Base-by-base conservation (phyloP, 2,329 filamentous ascomycete genomes). In the Chaetomiaceae sp. region DNA sequence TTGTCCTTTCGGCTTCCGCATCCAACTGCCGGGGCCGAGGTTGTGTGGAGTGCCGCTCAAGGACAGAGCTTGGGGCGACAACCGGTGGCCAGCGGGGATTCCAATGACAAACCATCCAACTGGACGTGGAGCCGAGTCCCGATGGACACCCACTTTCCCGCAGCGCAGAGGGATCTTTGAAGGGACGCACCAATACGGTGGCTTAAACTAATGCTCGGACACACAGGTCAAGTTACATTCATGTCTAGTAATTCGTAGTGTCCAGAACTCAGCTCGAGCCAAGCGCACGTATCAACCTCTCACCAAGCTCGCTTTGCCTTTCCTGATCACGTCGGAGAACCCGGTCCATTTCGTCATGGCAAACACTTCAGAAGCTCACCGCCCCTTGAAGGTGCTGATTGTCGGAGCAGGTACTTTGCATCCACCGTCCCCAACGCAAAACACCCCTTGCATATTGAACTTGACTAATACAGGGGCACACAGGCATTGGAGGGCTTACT, bases 401-500 rank as follows among this genome's bases (percentile, higher is more conserved):
- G 49, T 51, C 5, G 49, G 49, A 23, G 49, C 49, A 39, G 49
- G 49, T 51, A 46, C 20, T 33, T 33, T 4, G 30, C 31, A 14
- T 35, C 25, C 40, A n/a, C 16, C 5, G 23, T 23, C 19, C 8
- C n/a, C 19, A 17, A 19, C 19, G n/a, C 10, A 16, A 14, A 12
- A 23, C n/a, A 27, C 19, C 21, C 16, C 19, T n/a, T 6, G 33
- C 9, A 17, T 13, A 27, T 3, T 21, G 3, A 14, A 19, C 21
- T 16, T 10, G 7, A 13, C 31, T 48, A 37, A 48, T 30, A 37
- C 19, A 19, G 30, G 6, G 23, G 10, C 5, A 13, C 16, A 17
- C 60, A 58, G 75, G 75, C 1, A 77, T 78, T 21, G 74, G 73
- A 8, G 75, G 75, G 0, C 62, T 78, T 1, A 70, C 66, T 10